A percentile compares a stretch with the other conserved stretches of the same genome.
phyloP scores from a whole-genome alignment of 331 rosid species.

The Ulmus americana region DNA sequence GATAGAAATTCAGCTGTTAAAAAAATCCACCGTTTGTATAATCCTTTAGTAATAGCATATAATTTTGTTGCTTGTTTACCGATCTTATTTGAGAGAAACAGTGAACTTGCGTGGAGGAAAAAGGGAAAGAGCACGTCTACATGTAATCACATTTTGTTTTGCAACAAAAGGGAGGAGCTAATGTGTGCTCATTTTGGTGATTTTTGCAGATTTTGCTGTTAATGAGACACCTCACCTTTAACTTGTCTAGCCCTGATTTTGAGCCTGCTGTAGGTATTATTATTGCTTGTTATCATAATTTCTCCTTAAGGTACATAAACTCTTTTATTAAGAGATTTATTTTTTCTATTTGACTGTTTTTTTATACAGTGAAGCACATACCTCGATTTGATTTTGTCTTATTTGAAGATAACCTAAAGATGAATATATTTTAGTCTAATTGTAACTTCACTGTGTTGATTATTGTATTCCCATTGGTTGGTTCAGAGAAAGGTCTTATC shows the following conservation, averaged over 20 bases:
- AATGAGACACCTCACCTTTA: constrained; percentile 81
- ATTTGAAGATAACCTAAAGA: too few species aligned
- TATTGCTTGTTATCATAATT: constrained; percentile 6
- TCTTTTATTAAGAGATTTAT: neutral
- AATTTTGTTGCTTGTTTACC: neutral
- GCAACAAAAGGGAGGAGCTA: neutral
- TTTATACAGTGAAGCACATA: neutral
- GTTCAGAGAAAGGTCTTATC: too few species aligned
- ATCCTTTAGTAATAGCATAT: neutral
- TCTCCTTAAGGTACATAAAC: constrained; percentile 6
- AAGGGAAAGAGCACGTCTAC: too few species aligned
- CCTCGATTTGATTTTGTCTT: too few species aligned
- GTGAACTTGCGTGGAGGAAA: too few species aligned
- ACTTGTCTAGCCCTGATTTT: constrained; percentile 76
- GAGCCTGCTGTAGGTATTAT: constrained; percentile 69
- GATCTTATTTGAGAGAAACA: too few species aligned
- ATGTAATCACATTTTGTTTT: too few species aligned
- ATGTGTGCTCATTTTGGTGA: constrained; percentile 15
- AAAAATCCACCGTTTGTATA: neutral
- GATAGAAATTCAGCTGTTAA: neutral
- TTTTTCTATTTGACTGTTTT: neutral
- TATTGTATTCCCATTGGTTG: too few species aligned
- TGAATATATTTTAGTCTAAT: too few species aligned
- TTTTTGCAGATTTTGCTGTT: constrained; percentile 75
- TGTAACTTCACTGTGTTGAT: too few species aligned